A percentile compares a stretch with the other conserved stretches of the same genome.
phyloP scores from a whole-genome alignment of 768 basidiomycete species.

The Termitomyces sp. region DNA sequence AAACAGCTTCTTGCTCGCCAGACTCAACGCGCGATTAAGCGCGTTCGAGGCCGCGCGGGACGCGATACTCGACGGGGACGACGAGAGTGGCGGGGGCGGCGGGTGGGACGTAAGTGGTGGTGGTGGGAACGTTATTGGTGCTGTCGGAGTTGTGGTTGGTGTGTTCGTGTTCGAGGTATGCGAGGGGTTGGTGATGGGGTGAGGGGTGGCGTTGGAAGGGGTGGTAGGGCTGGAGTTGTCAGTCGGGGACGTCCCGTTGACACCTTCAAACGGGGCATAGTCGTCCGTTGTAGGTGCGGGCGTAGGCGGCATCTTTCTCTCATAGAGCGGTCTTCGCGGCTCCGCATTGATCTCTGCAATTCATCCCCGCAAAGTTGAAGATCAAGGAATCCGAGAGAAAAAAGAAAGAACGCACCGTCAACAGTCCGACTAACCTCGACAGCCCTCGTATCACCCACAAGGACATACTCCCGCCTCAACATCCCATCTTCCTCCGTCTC shows the following conservation, averaged over 20 bases:
- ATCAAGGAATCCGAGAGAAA: neutral
- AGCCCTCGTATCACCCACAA: conserved; percentile 84
- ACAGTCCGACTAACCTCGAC: conserved; percentile 91
- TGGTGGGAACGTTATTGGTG: conserved; percentile 36
- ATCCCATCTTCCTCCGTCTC: conserved; percentile 82
- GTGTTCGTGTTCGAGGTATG: neutral
- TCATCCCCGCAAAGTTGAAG: neutral
- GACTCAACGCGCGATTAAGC: conserved; percentile 69
- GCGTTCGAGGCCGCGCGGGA: conserved; percentile 67
- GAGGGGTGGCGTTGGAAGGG: neutral
- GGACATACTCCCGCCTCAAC: conserved; percentile 83
- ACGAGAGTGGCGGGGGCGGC: conserved; percentile 49
- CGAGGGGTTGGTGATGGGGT: too few relatives aligned
- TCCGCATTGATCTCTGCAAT: conserved; percentile 55
- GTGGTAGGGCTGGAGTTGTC: neutral
- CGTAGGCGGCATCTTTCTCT: conserved; percentile 44
- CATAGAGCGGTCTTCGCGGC: conserved; percentile 53
- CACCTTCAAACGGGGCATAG: conserved; percentile 24
- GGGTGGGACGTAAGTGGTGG: conserved; percentile 51
- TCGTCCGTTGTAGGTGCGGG: conserved; percentile 50
- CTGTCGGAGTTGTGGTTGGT: neutral
- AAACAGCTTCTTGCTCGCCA: conserved; percentile 80
- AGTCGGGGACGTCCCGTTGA: neutral
- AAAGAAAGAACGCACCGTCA: conserved; percentile 56
- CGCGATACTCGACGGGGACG: conserved; percentile 55